Evolutionary conservation across 106 monocot genomes (phyloP), one percentile per base, ranked within the genome.

Genomic region (Agapanthus africanus): DNA sequence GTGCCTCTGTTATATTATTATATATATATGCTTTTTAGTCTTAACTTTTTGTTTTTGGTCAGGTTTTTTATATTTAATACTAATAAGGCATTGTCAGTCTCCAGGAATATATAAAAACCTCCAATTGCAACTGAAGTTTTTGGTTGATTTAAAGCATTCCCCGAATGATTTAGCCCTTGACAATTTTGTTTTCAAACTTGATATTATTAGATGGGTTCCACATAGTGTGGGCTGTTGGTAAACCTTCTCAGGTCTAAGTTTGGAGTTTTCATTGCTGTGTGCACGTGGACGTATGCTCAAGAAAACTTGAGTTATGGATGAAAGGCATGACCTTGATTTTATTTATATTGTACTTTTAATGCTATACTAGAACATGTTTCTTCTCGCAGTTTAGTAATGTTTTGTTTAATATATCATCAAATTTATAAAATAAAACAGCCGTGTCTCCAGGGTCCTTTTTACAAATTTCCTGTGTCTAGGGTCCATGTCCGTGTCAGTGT

Each of bases 21-120:
- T 72, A 26, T 40, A 34, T 72, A 13, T 25, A 63, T 31, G 34
- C 21, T 65, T 46, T 49, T n/a, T 38, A 32, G 5, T 59, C 33
- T 33, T 32, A 59, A 31, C 32, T 33, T n/a, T 33, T 31, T 11
- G 16, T 31, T 33, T 59, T 7, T 33, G 28, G 1, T 26, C 28
- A 28, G 2, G 16, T 16, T 56, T 56, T 56, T 56, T 56, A 0
- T 56, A 56, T n/a, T n/a, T n/a, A n/a, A n/a, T n/a, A 56, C 28
- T 27, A 30, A 11, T 30, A 3, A 21, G 21, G 32, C 33, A 59
- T 59, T 19, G 33, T 61, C 36, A 61, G 33, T 18, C 18, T 61
- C 56, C 27, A 30, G 30, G 27, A 3, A 13, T 57, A n/a, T n/a
- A 30, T 11, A 52, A 18, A 49, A 52, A 25, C n/a, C 19, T 13